Percentiles rank a stretch among this genome's conserved stretches.
Evolutionary conservation across 1,139 yeast genomes (phyloP).

Genomic region (Entelexis paramagnoliae): DNA sequence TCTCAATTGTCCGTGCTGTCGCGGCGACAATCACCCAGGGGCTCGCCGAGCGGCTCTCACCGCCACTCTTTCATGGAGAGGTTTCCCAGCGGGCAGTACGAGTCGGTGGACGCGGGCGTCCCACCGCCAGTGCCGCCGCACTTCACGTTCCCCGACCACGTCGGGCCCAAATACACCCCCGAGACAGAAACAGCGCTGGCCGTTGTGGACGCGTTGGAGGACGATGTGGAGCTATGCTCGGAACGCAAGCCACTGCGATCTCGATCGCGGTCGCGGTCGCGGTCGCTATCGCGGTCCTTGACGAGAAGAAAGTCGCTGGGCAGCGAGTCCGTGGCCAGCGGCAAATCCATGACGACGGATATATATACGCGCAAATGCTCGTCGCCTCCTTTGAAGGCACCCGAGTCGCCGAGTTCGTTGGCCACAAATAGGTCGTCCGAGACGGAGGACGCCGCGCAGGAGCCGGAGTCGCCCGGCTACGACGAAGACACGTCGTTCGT

Average conservation of each 20-base stretch:
- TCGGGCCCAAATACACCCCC: neutral
- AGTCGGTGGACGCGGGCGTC: slow-evolving; percentile 18
- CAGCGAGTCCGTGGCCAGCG: neutral
- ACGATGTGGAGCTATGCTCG: slow-evolving; percentile 6
- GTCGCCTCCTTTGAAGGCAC: neutral
- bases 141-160: neutral
- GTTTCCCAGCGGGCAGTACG: neutral
- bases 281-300: slow-evolving; percentile 8
- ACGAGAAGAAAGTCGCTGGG: slow-evolving; percentile 2
- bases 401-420: neutral
- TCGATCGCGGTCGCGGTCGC: slow-evolving; percentile 4
- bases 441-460: slow-evolving; percentile 5
- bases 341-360: slow-evolving; percentile 13
- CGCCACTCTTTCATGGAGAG: neutral
- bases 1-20: slow-evolving; percentile 4
- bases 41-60: neutral
- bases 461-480: slow-evolving; percentile 13
- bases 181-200: slow-evolving; percentile 17
- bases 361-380: slow-evolving; percentile 23
- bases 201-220: slow-evolving; percentile 17
- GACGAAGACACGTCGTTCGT: slow-evolving; percentile 11
- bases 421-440: neutral
- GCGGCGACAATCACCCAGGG: neutral
- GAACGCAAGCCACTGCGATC: neutral
- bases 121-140: slow-evolving; percentile 24